These are phyloP conservation scores for Kodamaea kaohsiungensis DNA, from an alignment of 805 yeast genomes.

Conservation along the genomic window DNA sequence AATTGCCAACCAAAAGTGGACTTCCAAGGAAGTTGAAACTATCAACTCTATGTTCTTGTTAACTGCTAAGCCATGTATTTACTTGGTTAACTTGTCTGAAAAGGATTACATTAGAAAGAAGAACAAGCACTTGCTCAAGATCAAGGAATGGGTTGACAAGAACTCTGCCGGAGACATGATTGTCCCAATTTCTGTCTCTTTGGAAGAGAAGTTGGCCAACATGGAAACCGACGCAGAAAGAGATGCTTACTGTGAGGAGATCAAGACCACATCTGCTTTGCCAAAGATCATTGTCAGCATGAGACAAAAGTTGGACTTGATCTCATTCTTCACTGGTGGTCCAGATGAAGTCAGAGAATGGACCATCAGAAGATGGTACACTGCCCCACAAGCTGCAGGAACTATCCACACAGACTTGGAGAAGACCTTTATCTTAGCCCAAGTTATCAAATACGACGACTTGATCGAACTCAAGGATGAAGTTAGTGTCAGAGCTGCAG, in stretches of 20 bases:
- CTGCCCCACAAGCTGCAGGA: constrained; percentile 99
- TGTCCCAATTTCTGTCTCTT: constrained; percentile 88
- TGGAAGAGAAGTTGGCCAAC: constrained; percentile 88
- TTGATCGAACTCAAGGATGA: constrained; percentile 75
- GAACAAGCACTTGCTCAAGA: constrained; percentile 80
- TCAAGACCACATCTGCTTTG: constrained; percentile 77
- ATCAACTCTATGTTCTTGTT: constrained; percentile 84
- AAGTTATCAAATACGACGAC: constrained; percentile 84
- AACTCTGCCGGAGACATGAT: constrained; percentile 83
- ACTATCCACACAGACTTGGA: constrained; percentile 95
- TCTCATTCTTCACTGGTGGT: constrained; percentile 95
- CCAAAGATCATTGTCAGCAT: constrained; percentile 84
- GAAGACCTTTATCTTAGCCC: constrained; percentile 93
- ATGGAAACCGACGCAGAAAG: constrained; percentile 85
- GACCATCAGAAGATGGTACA: constrained; percentile 90
- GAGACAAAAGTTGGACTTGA: constrained; percentile 84
- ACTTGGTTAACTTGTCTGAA: constrained; percentile 87
- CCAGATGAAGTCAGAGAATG: constrained; percentile 97
- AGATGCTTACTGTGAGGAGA: constrained; percentile 68
- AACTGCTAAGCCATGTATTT: constrained; percentile 95
- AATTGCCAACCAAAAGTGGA: constrained; percentile 86
- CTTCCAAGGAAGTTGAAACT: constrained; percentile 84
- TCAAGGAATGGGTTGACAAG: constrained; percentile 88
- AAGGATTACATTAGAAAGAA: constrained; percentile 83
- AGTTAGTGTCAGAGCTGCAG: constrained; percentile 77